Evolutionary conservation across 2,329 filamentous ascomycete genomes (phyloP).

Genomic region (Fusarium setosum): DNA sequence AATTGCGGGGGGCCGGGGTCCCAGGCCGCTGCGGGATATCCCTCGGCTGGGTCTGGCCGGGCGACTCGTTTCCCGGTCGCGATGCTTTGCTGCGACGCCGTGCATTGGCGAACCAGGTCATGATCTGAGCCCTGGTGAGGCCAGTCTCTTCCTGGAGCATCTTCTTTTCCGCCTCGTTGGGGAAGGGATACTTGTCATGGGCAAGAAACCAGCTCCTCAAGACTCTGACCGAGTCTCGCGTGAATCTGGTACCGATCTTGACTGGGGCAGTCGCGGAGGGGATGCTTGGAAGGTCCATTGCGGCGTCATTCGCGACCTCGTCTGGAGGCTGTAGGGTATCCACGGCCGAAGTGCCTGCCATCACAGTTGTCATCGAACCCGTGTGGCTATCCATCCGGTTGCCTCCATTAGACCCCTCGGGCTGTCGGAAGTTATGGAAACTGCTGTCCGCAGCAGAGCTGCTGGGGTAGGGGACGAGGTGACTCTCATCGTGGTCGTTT

Average conservation of each 20-base stretch:
- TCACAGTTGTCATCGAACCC: not conserved
- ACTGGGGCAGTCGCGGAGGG: not conserved
- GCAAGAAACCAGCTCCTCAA: slow-evolving; percentile 83
- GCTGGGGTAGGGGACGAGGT: not conserved
- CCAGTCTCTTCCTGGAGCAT: slow-evolving; percentile 78
- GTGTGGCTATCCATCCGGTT: not conserved
- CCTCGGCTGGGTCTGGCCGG: slow-evolving; percentile 51
- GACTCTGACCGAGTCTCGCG: slow-evolving; percentile 77
- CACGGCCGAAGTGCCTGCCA: not conserved
- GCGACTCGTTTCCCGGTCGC: not conserved
- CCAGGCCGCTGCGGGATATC: slow-evolving; percentile 61
- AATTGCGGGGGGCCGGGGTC: slow-evolving; percentile 46
- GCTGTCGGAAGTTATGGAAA: not conserved
- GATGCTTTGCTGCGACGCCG: slow-evolving; percentile 78
- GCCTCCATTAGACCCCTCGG: not conserved
- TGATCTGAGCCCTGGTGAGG: slow-evolving; percentile 81
- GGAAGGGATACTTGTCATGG: slow-evolving; percentile 82
- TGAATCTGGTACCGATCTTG: slow-evolving; percentile 55
- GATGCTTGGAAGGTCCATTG: not conserved
- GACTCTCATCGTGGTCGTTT: not conserved
- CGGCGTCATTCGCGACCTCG: not conserved
- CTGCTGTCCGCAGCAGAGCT: not conserved
- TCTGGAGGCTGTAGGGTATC: not conserved
- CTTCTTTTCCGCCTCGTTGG: slow-evolving; percentile 83
- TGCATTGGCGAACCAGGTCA: slow-evolving; percentile 91